Evolutionary conservation across 2,329 filamentous ascomycete species (phyloP).

Genomic region (Rhynchosporium graminicola): DNA sequence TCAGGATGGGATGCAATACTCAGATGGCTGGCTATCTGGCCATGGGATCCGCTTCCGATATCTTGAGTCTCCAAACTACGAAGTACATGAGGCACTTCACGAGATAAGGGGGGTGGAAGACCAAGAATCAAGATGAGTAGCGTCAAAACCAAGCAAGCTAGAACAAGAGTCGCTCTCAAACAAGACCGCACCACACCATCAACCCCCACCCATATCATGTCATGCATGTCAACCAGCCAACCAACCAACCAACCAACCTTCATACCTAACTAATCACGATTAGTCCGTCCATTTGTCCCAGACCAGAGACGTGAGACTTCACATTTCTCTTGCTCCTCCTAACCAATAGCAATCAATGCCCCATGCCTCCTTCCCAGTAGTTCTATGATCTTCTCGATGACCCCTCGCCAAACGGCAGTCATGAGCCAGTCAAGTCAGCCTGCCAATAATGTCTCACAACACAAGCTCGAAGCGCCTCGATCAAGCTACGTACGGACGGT

Average conservation of each 20-base stretch:
- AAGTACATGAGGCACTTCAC: neutral
- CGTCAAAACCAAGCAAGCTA: slow-evolving; percentile 5
- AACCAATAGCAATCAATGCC: slow-evolving; percentile 1
- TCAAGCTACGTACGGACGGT: neutral
- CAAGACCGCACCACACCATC: neutral
- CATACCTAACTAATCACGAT: too few species aligned
- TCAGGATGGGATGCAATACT: neutral
- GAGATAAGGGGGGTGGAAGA: slow-evolving; percentile 11
- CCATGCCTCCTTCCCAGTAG: neutral
- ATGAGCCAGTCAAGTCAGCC: slow-evolving; percentile 16
- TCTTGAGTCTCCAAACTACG: slow-evolving; percentile 5
- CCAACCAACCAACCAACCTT: neutral
- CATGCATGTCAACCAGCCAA: neutral
- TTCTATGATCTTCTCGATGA: slow-evolving; percentile 4
- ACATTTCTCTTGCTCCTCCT: neutral
- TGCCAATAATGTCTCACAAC: slow-evolving; percentile 14
- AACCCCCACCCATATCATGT: neutral
- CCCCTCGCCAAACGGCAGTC: slow-evolving; percentile 7
- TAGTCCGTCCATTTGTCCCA: too few species aligned
- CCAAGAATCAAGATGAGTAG: neutral
- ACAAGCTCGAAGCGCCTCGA: neutral
- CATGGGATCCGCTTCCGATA: slow-evolving; percentile 9
- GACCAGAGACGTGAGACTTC: neutral
- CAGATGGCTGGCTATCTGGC: slow-evolving; percentile 2
- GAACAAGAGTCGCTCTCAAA: slow-evolving; percentile 7